Conservation (phyloP, 495 filamentous ascomycete species). For the Aspergillus homomorphus region DNA sequence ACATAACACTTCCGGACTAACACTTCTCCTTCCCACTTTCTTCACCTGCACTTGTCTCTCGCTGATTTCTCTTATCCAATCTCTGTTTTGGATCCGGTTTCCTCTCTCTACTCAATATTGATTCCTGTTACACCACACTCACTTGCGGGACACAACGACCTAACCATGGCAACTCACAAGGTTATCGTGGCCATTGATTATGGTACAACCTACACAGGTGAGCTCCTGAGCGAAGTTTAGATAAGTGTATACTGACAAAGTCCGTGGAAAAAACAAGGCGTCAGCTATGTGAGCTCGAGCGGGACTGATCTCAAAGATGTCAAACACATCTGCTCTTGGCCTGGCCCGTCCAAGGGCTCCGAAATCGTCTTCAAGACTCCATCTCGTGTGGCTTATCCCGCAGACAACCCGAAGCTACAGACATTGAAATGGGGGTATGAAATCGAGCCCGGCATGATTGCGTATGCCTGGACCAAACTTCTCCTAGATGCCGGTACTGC, state of each 20-base stretch:
- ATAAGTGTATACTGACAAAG: too few relatives aligned
- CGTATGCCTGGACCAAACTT: constrained; percentile 27
- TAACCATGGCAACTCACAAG: background rate
- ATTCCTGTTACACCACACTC: too few relatives aligned
- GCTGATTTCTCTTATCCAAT: too few relatives aligned
- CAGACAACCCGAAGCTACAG: background rate
- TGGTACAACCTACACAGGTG: constrained; percentile 14
- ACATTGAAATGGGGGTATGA: constrained; percentile 6
- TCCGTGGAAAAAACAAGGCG: too few relatives aligned
- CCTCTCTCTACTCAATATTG: too few relatives aligned
- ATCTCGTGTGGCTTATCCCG: constrained; percentile 9
- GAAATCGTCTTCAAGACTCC: constrained; percentile 9
- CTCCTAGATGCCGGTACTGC: constrained; percentile 10
- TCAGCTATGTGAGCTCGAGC: constrained; percentile 1
- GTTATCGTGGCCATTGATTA: constrained; percentile 15
- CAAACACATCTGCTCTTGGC: constrained; percentile 5
- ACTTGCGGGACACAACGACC: too few relatives aligned
- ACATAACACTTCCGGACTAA: too few relatives aligned
- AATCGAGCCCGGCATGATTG: constrained; percentile 13
- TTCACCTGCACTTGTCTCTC: too few relatives aligned
- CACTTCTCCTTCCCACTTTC: too few relatives aligned
- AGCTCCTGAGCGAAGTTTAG: too few relatives aligned
- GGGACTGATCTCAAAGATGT: constrained; percentile 1
- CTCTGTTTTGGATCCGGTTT: too few relatives aligned
- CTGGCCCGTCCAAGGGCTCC: background rate